Evolutionary conservation across 495 filamentous ascomycete genomes (phyloP).

Genomic region (Chaetomidium leptoderma): DNA sequence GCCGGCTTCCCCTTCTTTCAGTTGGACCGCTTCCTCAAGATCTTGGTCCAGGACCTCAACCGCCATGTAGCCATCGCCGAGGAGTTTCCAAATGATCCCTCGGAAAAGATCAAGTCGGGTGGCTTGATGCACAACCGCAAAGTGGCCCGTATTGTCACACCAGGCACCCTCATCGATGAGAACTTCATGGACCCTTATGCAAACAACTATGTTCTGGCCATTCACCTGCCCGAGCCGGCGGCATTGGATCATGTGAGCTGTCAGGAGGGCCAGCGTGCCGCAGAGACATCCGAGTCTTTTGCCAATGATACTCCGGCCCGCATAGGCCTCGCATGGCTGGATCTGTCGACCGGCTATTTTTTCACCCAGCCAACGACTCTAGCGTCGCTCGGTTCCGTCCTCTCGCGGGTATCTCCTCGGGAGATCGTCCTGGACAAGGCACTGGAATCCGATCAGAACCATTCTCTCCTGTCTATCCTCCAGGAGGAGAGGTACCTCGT

Average conservation of each 20-base stretch:
- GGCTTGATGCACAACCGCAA: constrained; percentile 77
- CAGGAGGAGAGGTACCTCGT: constrained; percentile 57
- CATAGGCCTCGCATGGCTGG: constrained; percentile 86
- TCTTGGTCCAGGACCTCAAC: constrained; percentile 83
- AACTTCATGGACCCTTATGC: constrained; percentile 90
- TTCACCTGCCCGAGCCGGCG: constrained; percentile 46
- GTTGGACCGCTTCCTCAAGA: constrained; percentile 84
- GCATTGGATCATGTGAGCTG: constrained; percentile 10
- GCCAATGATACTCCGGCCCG: constrained; percentile 26
- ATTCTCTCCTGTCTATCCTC: constrained; percentile 42
- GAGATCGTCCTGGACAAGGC: constrained; percentile 75
- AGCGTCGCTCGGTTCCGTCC: constrained; percentile 65
- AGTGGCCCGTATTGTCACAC: constrained; percentile 83
- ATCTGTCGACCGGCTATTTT: constrained; percentile 91
- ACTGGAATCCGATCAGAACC: constrained; percentile 47
- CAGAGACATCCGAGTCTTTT: constrained; percentile 3
- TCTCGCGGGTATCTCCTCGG: constrained; percentile 76
- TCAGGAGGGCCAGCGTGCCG: constrained; percentile 4
- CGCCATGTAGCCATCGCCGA: constrained; percentile 91
- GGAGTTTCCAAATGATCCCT: constrained; percentile 70
- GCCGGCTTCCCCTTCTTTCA: constrained; percentile 93
- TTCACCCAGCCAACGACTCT: constrained; percentile 77
- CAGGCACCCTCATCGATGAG: constrained; percentile 94
- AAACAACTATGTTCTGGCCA: constrained; percentile 84
- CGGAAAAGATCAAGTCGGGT: constrained; percentile 63